Evolutionary conservation across 2,329 filamentous ascomycete genomes (phyloP), one percentile per base, ranked within the genome.

Genomic region (Dothideomycetidae sp.): DNA sequence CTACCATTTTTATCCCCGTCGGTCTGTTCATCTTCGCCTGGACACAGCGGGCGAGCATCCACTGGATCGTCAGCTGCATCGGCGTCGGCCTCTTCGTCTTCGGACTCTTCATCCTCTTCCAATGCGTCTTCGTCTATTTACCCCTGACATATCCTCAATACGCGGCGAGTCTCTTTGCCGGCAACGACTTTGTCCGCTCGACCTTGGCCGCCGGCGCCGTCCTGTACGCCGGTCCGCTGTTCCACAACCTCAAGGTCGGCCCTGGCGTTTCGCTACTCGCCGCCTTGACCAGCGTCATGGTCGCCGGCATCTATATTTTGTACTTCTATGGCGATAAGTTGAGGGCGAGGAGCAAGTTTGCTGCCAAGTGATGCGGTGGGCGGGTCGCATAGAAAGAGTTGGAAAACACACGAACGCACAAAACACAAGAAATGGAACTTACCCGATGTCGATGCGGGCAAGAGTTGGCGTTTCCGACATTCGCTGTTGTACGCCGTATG

Each of bases 221-320:
- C 34, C 53, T 78, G 11, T 78, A 75, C 46, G 66, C 68, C 0
- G 61, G 67, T 32, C 73, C 74, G 3, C 59, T 79, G 35, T 78
- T 69, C 37, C 51, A 56, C 10, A 70, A 73, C 45, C 49, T 78
- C 4, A 74, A 74, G 5, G 66, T 78, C 15, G 70, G 63, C 5
- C 58, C 56, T 33, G 75, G 75, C 5, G 62, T 68, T 1, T 68
- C 62, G 41, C 46, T 80, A 26, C 59, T 80, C 4, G 75, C 64
- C 3, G 69, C 5, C 49, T 51, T 42, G 50, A 53, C n/a, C 40
- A 49, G 28, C 9, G 23, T 39, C 31, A 64, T 45, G 54, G 46
- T 51, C 53, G 35, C 43, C 51, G 44, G 61, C 13, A 29, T 80
- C 31, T 76, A 66, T 58, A 53, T 65, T 29, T 55, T 79, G 40